Conservation (phyloP, 78 protist species). For the Capsaspora owczarzaki region DNA sequence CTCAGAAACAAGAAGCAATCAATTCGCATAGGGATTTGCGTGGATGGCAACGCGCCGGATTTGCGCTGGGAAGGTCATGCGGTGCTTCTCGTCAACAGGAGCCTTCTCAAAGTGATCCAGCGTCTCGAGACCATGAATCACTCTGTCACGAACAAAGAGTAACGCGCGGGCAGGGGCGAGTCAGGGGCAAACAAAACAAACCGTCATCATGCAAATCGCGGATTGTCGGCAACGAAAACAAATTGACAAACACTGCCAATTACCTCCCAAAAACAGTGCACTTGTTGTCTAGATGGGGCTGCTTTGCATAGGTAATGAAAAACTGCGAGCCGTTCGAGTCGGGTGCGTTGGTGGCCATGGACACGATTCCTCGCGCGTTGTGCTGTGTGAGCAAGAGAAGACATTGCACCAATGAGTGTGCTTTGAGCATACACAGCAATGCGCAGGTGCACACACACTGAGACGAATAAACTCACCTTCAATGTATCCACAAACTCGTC, state of each 20-base stretch:
- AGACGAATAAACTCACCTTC: slow-evolving; percentile 31
- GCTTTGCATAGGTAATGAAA: slow-evolving; percentile 60
- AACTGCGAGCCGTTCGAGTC: slow-evolving; percentile 74
- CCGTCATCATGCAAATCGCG: not conserved
- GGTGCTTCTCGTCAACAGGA: slow-evolving; percentile 61
- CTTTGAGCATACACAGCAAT: not conserved
- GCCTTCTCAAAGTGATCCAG: slow-evolving; percentile 76
- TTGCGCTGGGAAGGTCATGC: slow-evolving; percentile 37
- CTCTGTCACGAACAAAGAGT: slow-evolving; percentile 12
- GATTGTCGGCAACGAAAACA: not conserved
- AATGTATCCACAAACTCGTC: slow-evolving; percentile 63
- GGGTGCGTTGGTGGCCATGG: slow-evolving; percentile 74
- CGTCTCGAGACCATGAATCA: slow-evolving; percentile 69
- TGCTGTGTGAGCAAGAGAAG: slow-evolving; percentile 7
- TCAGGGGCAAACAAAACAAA: not conserved
- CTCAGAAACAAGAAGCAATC: too few species aligned
- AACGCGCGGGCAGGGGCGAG: not conserved
- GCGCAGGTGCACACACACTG: not conserved
- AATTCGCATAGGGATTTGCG: slow-evolving; percentile 65
- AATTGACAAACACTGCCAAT: not conserved
- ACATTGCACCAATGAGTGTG: not conserved
- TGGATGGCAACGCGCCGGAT: slow-evolving; percentile 64
- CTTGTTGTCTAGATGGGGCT: slow-evolving; percentile 58
- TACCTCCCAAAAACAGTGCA: slow-evolving; percentile 80
- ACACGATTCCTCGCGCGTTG: slow-evolving; percentile 59